Evolutionary conservation across 192 early-diverging fungal species (phyloP), one percentile per base, ranked within the genome.

Genomic region (Gonapodya sp.): DNA sequence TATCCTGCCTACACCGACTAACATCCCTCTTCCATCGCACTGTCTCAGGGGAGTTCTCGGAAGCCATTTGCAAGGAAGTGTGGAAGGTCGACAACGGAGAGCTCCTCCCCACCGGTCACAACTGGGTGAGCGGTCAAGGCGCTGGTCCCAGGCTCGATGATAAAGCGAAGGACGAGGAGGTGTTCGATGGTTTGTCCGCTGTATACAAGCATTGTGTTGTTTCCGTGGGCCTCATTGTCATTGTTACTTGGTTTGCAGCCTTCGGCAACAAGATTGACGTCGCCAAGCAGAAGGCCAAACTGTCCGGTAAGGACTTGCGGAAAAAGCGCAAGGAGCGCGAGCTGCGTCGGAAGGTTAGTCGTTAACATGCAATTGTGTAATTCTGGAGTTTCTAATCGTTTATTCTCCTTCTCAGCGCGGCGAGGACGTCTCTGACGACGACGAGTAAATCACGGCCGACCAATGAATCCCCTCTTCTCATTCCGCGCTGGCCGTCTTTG

Each of bases 341-440:
- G 31, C 18, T 31, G 2, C 75, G 75, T 31, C 30, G 75, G 18
- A 34, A 77, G 30, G 30, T 18, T 14, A 16, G 30, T 77, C 2
- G 2, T 18, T 34, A 33, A 77, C 34, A 14, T 32, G 8, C 18
- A 8, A 2, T 16, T 16, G 8, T 64, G 8, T 24, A 64, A 8
- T 64, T 24, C 46, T 64, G 46, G 46, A 8, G 24, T 24, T 64
- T 24, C 8, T 2, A 77, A 34, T 34, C 31, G 31, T 33, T 16
- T 8, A 16, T 2, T 77, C 31, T 2, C 34, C 64, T 72, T 72
- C 34, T 77, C 75, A 18, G 18, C 34, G 75, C 31, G 34, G 75
- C 24, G 75, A 77, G 75, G 75, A 77, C 2, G 75, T 77, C 2
- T 77, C 75, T 34, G 75, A 77, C 31, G 75, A 77, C 75, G 75